Evolutionary conservation across 2,329 filamentous ascomycete species (phyloP).

Genomic region (Conoideocrella luteorostrata): DNA sequence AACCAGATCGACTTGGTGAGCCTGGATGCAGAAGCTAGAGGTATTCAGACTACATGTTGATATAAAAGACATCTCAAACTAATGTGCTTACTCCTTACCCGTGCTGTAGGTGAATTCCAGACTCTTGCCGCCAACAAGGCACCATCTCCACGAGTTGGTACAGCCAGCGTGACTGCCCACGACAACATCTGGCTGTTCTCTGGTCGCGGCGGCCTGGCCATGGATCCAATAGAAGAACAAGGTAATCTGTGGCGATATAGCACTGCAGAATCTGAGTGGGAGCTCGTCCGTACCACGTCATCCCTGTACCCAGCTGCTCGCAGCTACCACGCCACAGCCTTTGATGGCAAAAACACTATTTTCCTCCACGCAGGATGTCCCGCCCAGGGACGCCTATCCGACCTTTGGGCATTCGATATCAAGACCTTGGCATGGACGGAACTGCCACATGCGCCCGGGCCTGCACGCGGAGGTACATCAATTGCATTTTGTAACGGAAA

Average conservation of each 20-base stretch:
- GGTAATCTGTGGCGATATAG: conserved; percentile 53
- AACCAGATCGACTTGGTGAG: conserved; percentile 37
- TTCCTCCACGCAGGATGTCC: conserved; percentile 59
- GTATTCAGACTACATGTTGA: neutral
- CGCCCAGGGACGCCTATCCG: conserved; percentile 45
- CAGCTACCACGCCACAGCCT: conserved; percentile 50
- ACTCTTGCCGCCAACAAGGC: conserved; percentile 17
- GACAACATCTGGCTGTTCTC: conserved; percentile 54
- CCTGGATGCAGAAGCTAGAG: conserved; percentile 11
- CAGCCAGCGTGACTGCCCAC: conserved; percentile 38
- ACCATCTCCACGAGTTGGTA: conserved; percentile 51
- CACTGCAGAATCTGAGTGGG: conserved; percentile 36
- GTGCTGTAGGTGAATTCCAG: neutral
- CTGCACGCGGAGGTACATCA: conserved; percentile 23
- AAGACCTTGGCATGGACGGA: conserved; percentile 41
- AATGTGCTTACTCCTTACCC: too few species aligned
- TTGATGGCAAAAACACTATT: conserved; percentile 34
- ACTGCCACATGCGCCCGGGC: conserved; percentile 44
- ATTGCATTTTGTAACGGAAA: conserved; percentile 29
- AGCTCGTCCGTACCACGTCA: conserved; percentile 25
- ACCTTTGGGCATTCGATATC: conserved; percentile 55
- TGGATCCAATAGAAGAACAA: conserved; percentile 53
- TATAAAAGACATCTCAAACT: too few species aligned
- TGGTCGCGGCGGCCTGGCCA: conserved; percentile 52
- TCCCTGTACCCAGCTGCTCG: conserved; percentile 37